Evolutionary conservation across 306 rosid genomes (phyloP).

Genomic region (Quercus cerris): DNA sequence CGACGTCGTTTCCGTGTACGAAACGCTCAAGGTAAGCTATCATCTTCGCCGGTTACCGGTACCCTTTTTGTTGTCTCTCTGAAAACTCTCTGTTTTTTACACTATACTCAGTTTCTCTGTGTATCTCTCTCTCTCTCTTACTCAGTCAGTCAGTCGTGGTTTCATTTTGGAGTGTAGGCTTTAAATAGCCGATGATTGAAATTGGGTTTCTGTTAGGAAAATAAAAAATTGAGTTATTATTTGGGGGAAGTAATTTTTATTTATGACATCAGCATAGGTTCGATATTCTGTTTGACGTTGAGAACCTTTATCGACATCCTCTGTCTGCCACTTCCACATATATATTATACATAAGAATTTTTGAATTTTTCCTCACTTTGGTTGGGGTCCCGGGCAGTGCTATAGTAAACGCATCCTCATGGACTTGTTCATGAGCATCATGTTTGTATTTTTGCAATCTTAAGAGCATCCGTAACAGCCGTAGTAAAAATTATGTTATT

Average conservation of each 20-base stretch:
- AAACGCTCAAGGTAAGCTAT: conserved; percentile 77
- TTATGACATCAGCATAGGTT: conserved; percentile 30
- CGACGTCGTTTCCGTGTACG: conserved; percentile 63
- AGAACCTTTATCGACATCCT: conserved; percentile 41
- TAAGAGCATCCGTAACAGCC: too few relatives aligned
- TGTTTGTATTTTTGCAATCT: too few relatives aligned
- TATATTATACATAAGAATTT: neutral
- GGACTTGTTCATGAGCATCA: too few relatives aligned
- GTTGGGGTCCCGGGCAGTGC: neutral
- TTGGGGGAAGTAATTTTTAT: neutral
- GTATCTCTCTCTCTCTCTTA: neutral
- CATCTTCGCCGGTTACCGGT: conserved; percentile 41
- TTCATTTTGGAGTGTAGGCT: neutral
- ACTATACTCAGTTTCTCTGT: neutral
- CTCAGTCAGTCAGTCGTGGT: neutral
- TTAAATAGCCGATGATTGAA: conserved; percentile 33
- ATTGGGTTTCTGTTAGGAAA: neutral
- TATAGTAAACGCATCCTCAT: neutral
- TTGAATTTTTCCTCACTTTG: neutral
- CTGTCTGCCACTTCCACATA: conserved; percentile 58
- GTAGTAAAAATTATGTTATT: too few relatives aligned
- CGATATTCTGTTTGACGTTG: conserved; percentile 30
- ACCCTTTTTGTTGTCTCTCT: neutral
- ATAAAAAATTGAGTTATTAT: neutral
- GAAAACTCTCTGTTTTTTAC: neutral